phyloP scores from a whole-genome alignment of 352 stramenopile genomes.

The Globisporangium rhizosaccharum region DNA sequence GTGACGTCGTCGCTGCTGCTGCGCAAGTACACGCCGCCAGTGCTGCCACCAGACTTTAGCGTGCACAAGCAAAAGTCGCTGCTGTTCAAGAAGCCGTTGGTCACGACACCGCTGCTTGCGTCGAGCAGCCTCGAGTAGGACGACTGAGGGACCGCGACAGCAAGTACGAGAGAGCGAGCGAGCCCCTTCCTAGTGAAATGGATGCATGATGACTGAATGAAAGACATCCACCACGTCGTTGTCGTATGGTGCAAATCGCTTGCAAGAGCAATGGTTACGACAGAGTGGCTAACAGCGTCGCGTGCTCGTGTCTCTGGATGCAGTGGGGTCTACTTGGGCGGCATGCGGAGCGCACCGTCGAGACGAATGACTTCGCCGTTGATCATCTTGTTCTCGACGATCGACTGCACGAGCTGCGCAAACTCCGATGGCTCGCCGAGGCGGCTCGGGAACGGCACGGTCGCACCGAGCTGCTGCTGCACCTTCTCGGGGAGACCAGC shows the following conservation, averaged over 20 bases:
- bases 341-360: conserved; percentile 96
- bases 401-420: conserved; percentile 91
- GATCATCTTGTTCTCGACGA: conserved; percentile 98
- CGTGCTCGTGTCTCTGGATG: not conserved
- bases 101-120: conserved; percentile 62
- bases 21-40: conserved; percentile 85
- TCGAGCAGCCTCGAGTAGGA: conserved; percentile 55
- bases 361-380: conserved; percentile 98
- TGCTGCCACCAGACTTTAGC: conserved; percentile 50
- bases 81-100: conserved; percentile 77
- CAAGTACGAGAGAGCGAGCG: not conserved
- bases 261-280: no score
- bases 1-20: conserved; percentile 93
- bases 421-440: conserved; percentile 95
- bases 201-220: no score
- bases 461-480: conserved; percentile 88
- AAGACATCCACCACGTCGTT: no score
- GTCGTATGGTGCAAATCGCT: no score
- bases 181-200: no score
- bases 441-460: conserved; percentile 94
- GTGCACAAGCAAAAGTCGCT: conserved; percentile 69
- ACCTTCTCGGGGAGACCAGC: conserved; percentile 94
- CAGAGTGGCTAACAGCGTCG: no score
- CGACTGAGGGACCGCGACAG: not conserved
- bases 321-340: conserved; percentile 64